These are phyloP conservation scores for Aegilops umbellulata DNA, from an alignment of 176 grass and related monocot species.

Conservation along the genomic window DNA sequence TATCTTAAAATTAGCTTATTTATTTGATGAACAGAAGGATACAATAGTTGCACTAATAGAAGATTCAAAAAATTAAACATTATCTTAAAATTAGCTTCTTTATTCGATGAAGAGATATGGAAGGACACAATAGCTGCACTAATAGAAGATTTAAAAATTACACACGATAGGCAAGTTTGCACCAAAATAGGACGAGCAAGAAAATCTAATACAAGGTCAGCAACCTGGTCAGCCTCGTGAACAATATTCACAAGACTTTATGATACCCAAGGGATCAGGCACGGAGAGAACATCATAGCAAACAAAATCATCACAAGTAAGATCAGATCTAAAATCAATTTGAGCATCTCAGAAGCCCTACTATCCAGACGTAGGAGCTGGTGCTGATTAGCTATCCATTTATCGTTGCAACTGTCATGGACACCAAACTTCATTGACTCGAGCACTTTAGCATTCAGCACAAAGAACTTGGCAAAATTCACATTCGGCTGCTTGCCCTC, in stretches of 20 bases:
- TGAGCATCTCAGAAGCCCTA: background rate
- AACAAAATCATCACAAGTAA: background rate
- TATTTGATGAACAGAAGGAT: background rate
- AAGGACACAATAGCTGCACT: background rate
- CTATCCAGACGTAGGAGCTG: background rate
- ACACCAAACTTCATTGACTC: background rate
- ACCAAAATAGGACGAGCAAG: background rate
- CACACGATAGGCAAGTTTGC: background rate
- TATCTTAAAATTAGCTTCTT: background rate
- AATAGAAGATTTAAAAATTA: background rate
- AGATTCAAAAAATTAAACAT: background rate
- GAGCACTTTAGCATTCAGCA: conserved; percentile 15
- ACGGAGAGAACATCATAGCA: background rate
- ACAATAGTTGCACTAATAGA: background rate
- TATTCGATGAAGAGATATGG: background rate
- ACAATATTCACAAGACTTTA: background rate
- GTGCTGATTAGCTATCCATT: background rate
- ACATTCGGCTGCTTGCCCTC: background rate
- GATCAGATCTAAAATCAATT: conserved; percentile 1
- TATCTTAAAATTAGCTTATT: background rate
- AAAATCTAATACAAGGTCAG: background rate
- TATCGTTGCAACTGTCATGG: background rate
- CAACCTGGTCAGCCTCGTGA: background rate
- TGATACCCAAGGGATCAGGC: background rate
- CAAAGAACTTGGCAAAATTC: conserved; percentile 20